phyloP scores from a whole-genome alignment of 331 rosid genomes.

The Pyrus hybrid region DNA sequence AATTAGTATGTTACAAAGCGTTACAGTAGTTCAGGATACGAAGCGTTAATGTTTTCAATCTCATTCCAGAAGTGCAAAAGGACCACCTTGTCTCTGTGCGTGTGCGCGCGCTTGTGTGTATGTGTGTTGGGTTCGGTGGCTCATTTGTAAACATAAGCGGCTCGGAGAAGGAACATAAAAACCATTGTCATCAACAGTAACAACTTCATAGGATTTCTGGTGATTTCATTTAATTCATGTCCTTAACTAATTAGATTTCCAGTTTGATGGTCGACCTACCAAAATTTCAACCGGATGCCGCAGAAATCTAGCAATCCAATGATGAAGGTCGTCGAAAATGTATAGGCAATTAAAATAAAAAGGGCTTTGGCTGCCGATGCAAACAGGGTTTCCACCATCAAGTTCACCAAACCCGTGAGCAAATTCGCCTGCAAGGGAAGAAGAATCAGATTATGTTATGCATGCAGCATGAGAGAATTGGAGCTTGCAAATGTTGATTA shows the following conservation, averaged over 20 bases:
- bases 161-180: not conserved
- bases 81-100: too few species aligned
- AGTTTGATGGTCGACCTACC: constrained; percentile 26
- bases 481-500: not conserved
- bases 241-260: not conserved
- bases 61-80: not conserved
- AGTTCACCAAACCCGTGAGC: constrained; percentile 73
- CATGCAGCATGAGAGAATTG: not conserved
- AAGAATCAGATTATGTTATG: not conserved
- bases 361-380: constrained; percentile 38
- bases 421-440: constrained; percentile 53
- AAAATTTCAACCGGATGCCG: constrained; percentile 51
- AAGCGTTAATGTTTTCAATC: not conserved
- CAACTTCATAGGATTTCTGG: not conserved
- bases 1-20: not conserved
- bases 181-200: not conserved
- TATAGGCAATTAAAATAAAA: constrained; percentile 37
- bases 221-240: not conserved
- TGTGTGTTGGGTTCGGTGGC: not conserved
- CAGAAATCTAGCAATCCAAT: constrained; percentile 47
- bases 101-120: too few species aligned
- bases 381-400: constrained; percentile 54
- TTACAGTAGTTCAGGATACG: not conserved
- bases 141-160: not conserved
- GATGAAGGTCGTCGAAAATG: constrained; percentile 31